Evolutionary conservation across 2,329 filamentous ascomycete genomes (phyloP), one percentile per base, ranked within the genome.

Genomic region (Curvularia eragrostidis): DNA sequence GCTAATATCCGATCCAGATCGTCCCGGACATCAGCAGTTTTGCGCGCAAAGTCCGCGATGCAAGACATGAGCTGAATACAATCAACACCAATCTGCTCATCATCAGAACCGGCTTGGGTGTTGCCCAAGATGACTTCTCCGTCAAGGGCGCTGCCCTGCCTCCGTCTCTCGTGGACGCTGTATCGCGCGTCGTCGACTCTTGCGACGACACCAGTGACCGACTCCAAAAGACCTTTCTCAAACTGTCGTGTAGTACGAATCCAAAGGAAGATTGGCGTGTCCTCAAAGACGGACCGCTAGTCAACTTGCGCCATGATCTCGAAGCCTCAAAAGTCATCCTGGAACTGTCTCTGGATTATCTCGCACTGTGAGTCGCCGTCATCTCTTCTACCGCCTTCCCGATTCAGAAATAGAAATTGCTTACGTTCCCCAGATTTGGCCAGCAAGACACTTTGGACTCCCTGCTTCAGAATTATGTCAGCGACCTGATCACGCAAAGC

Each of bases 71-170:
- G n/a, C 63, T 74, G 28, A 74, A 72, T 49, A 63, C 63, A 8
- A 69, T 75, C 54, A 74, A 69, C 48, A 62, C 64, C 36, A 66
- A 74, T 38, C 64, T 75, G 28, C 57, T 74, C n/a, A 66, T 73
- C 26, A 68, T 74, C 57, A 70, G 66, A n/a, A 68, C 69, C 7
- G 68, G 67, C 1, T 62, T 75, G 18, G 69, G 72, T 48, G 67
- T 75, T 54, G 64, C 68, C 10, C 71, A 73, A 48, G 71, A 74
- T 53, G 73, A 75, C 52, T 72, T 74, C 49, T 66, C 71, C 4
- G 49, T 57, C 2, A 52, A 54, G 19, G 61, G 55, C 18, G 56
- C 59, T 2, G 63, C 56, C 8, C 32, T 74, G 23, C 71, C 70
- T 1, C n/a, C 50, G 0, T 60, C 66, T 8, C 59, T 74, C 18